Conservation (phyloP, 2,329 filamentous ascomycete species). For the Hymenoscyphus salicellus region DNA sequence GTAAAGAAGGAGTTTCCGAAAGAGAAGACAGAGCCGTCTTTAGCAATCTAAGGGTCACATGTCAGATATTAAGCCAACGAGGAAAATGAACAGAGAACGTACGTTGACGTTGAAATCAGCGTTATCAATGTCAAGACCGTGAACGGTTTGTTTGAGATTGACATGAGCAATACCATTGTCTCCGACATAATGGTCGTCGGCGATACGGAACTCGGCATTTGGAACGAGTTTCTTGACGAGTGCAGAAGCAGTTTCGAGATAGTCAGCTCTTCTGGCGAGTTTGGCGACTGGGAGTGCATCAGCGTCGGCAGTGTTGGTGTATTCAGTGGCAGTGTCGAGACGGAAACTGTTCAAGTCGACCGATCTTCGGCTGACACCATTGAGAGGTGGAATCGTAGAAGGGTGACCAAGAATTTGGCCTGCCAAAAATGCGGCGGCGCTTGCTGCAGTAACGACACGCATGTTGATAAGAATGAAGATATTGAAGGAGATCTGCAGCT, state of each 20-base stretch:
- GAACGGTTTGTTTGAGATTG: slow-evolving; percentile 57
- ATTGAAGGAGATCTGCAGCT: neutral
- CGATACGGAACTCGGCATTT: slow-evolving; percentile 47
- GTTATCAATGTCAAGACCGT: slow-evolving; percentile 59
- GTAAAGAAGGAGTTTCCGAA: slow-evolving; percentile 52
- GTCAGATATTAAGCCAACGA: slow-evolving; percentile 24
- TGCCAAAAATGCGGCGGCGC: slow-evolving; percentile 9
- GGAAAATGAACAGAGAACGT: neutral
- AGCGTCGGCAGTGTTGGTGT: slow-evolving; percentile 14
- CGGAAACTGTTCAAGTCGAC: slow-evolving; percentile 21
- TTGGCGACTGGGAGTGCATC: slow-evolving; percentile 1
- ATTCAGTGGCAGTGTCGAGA: slow-evolving; percentile 17
- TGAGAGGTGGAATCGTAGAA: neutral
- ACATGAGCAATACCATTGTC: slow-evolving; percentile 55
- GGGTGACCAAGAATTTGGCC: slow-evolving; percentile 11
- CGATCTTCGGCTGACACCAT: slow-evolving; percentile 38
- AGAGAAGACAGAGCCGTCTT: slow-evolving; percentile 55
- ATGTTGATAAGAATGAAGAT: slow-evolving; percentile 9
- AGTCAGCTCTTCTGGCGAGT: slow-evolving; percentile 27
- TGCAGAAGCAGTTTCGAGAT: slow-evolving; percentile 45
- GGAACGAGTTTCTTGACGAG: slow-evolving; percentile 42
- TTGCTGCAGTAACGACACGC: slow-evolving; percentile 8
- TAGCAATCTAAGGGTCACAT: slow-evolving; percentile 43
- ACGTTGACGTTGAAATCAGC: slow-evolving; percentile 35
- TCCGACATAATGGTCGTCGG: slow-evolving; percentile 53